phyloP scores from a whole-genome alignment of 768 basidiomycete genomes.

The Suillus plorans region DNA sequence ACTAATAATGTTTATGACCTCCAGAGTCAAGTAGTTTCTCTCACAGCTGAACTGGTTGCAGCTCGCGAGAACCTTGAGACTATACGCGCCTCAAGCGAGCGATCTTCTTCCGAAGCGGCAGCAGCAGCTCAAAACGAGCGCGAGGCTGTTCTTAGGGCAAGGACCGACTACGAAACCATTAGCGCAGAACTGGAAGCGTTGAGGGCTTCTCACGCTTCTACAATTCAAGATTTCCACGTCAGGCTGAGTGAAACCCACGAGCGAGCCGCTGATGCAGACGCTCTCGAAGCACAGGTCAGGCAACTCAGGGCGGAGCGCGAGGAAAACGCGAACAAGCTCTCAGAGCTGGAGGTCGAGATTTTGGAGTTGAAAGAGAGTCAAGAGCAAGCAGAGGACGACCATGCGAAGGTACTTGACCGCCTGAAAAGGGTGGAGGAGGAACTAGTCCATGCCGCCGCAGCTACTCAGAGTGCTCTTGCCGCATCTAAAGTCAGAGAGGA shows the following conservation, averaged over 20 bases:
- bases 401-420: constrained; percentile 41
- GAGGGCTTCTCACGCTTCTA: constrained; percentile 48
- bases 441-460: constrained; percentile 45
- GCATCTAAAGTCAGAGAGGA: constrained; percentile 48
- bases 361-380: constrained; percentile 72
- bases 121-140: constrained; percentile 60
- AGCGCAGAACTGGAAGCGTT: constrained; percentile 51
- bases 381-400: constrained; percentile 63
- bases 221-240: constrained; percentile 45
- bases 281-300: constrained; percentile 48
- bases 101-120: constrained; percentile 41
- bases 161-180: constrained; percentile 58
- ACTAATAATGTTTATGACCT: constrained; percentile 47
- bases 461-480: constrained; percentile 48
- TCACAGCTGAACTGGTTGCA: constrained; percentile 50
- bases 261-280: constrained; percentile 41
- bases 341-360: constrained; percentile 80
- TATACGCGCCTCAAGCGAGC: constrained; percentile 46
- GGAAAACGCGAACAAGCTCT: constrained; percentile 67
- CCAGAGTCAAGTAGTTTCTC: constrained; percentile 45
- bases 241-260: constrained; percentile 49
- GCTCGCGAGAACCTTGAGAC: constrained; percentile 54
- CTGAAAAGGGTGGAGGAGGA: constrained; percentile 56
- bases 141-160: constrained; percentile 62
- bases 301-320: constrained; percentile 65